Base-by-base conservation (phyloP, 768 basidiomycete species). In the Russula emetica region DNA sequence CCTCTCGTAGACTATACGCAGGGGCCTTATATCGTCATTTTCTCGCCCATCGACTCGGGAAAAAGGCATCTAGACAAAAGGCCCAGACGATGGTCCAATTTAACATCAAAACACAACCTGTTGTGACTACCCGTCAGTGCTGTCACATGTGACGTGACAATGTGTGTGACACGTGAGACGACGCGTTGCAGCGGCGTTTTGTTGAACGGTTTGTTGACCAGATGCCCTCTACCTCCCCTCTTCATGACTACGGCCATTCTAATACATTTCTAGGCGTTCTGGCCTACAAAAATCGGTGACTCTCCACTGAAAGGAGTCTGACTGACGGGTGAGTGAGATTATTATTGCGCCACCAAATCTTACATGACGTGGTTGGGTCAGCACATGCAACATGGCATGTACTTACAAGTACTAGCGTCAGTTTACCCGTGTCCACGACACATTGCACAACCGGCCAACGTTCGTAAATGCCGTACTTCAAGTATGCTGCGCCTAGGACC, bases 1-100 rank as follows among this genome's bases (percentile, higher is more conserved):
- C 1, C 76, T 78, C 55, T 87, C 85, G 65, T 83, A 87, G 7
- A 74, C 72, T 44, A 88, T 79, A 24, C 65, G 70, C 1, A 83
- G 66, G 0, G 72, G 66, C 1, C 83, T 74, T 34, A 76, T 49
- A 50, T 78, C 74, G 24, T 74, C 70, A 8, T 62, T 30, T 47
- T 61, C 61, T 64, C 82, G 76, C 50, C 74, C 75, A 70, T 79
- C 79, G 55, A 64, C 70, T 55, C 80, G 76, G 63, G 55, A 30
- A 26, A 40, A 38, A 42, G 59, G 18, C 63, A 55, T 66, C 50
- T 55, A 54, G 36, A 50, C 40, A 49, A 26, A 16, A 28, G 13
- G 10, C 49, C 16, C 22, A 40, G 11, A 45, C 45, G 28, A 53
- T 28, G 18, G 60, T 34, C 44, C 45, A 50, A 56, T 32, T 40